Base-by-base conservation (phyloP, 169 alveolate genomes). In the Cryptosporidium ubiquitum region DNA sequence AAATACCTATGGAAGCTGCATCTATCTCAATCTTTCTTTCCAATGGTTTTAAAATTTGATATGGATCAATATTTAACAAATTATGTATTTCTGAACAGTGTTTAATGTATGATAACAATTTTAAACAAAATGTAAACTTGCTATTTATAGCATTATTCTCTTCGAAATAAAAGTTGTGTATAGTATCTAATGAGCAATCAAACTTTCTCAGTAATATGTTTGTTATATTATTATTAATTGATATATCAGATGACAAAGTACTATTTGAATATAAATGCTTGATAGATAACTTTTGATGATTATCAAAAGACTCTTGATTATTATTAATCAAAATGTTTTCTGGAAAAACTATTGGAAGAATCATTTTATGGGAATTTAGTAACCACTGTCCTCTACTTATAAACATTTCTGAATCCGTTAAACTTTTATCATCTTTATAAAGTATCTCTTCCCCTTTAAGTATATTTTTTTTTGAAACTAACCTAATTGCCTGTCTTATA, bases 1-100 rank as follows among this genome's bases (percentile, higher is more conserved):
- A 79, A 18, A 79, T 79, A 9, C 89, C 89, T 37, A 79, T 66
- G 20, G 89, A 40, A 14, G 89, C 89, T 31, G 89, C 89, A n/a
- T 79, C 89, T 26, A 79, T 33, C 20, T 79, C 89, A 37, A 58
- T 61, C 39, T 79, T 79, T n/a, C 75, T 37, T 26, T 58, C 68
- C 14, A 64, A 49, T 40, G 89, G 89, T 61, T 61, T 79, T 26
- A 58, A 39, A 10, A 73, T 73, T 58, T 29, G 33, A 31, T 37
- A 14, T n/a, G 85, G 85, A 33, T 73, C 70, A 52, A 73, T 57
- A 58, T 57, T 73, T 29, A 73, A 12, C 18, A 79, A 5, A 58
- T 49, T 26, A 9, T 42, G 49, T 66, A 33, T 66, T 69, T 69
- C 84, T 29, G 66, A 44, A 52, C 35, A 31, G 29, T 58, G 55